Evolutionary conservation across 805 yeast genomes (phyloP), one percentile per base, ranked within the genome.

Genomic region (Kodamaea kaohsiungensis): DNA sequence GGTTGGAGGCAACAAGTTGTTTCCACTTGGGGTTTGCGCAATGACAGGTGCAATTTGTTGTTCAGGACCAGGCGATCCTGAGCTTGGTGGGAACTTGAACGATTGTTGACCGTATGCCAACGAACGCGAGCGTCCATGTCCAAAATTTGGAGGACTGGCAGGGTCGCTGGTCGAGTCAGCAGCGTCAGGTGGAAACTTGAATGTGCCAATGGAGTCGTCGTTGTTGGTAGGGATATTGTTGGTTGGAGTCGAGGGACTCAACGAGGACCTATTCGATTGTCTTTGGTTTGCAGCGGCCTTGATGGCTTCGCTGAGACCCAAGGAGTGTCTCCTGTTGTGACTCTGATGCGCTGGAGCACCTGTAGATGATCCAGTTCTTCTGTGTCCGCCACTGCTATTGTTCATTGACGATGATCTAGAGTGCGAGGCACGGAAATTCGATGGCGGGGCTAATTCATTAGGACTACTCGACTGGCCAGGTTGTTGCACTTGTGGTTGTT

Each of bases 221-320:
- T 46, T 46, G 16, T 59, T 3, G 64, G 64, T 17, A 18, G 55
- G 47, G 35, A 54, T 13, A 17, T 56, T 53, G 27, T 59, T 51
- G 4, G 67, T 60, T 4, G 69, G 62, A 10, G 55, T 43, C 8
- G 70, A 55, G 35, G 75, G 73, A 51, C 69, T 65, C 49, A 71
- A 66, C 2, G 77, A 62, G 19, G 68, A 64, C 59, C 72, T 62
- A 58, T 76, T 76, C 38, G 67, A 65, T 56, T 72, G 76, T 68
- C 91, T 81, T 67, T 90, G 95, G 60, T 86, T 86, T 3, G 97
- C 97, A n/a, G 99, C 99, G 6, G 98, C 98, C 61, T 87, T 87
- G 63, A 89, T 91, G 10, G 98, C 98, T 71, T 93, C 99, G 51
- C 86, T 86, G 54, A 93, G 77, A 1, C 96, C 98, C 56, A 93